phyloP scores from a whole-genome alignment of 257 asterid genomes.

The Primulina eburnea region DNA sequence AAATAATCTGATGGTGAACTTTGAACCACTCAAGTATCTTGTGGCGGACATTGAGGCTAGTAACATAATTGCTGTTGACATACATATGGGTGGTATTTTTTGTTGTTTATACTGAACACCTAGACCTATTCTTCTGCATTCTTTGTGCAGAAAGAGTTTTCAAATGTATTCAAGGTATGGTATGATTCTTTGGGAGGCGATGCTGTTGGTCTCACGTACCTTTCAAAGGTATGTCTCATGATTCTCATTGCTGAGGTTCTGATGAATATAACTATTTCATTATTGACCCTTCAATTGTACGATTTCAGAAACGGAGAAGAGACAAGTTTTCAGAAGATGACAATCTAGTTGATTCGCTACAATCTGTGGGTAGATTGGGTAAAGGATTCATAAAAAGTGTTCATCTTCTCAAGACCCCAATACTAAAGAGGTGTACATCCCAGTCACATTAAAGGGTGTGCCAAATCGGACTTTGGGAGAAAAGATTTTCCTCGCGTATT shows the following conservation, averaged over 20 bases:
- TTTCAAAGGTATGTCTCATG: slow-evolving; percentile 45
- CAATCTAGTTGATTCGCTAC: slow-evolving; percentile 44
- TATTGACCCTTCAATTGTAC: slow-evolving; percentile 4
- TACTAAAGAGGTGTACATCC: slow-evolving; percentile 26
- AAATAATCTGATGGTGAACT: slow-evolving; percentile 81
- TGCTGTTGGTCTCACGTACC: slow-evolving; percentile 85
- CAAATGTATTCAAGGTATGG: slow-evolving; percentile 78
- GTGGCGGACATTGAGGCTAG: slow-evolving; percentile 76
- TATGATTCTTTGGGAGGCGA: slow-evolving; percentile 90
- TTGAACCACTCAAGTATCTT: slow-evolving; percentile 71
- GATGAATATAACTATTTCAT: not conserved
- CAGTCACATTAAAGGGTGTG: not conserved
- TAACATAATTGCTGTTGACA: slow-evolving; percentile 11
- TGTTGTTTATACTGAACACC: not conserved
- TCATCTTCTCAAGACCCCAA: slow-evolving; percentile 67
- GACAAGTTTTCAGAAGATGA: slow-evolving; percentile 39
- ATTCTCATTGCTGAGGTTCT: not conserved
- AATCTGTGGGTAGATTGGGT: slow-evolving; percentile 72
- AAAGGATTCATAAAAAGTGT: slow-evolving; percentile 82
- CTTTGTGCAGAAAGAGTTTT: slow-evolving; percentile 60
- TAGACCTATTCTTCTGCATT: slow-evolving; percentile 15
- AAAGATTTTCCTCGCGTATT: too few relatives aligned
- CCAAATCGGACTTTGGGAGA: too few relatives aligned
- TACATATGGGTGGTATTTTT: not conserved
- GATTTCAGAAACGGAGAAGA: slow-evolving; percentile 76